Base-by-base conservation (phyloP, 1,284 basidiomycete genomes). In the Ustanciosporium gigantosporum region DNA sequence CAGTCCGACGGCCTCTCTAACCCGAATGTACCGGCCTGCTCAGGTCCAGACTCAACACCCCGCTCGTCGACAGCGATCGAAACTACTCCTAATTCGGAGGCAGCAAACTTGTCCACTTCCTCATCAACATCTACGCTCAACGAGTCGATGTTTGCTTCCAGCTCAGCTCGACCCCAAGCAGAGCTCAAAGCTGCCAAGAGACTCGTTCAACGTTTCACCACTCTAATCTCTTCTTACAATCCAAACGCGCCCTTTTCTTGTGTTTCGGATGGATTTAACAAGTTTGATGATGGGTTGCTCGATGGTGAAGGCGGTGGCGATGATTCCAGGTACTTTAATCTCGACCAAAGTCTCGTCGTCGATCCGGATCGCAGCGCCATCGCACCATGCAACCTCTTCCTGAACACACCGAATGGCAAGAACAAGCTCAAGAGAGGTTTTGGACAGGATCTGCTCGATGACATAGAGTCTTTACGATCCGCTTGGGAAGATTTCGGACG, bases 311-410 rank as follows among this genome's bases (percentile, higher is more conserved):
- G n/a, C n/a, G n/a, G 19, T 20, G 32, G 20, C 32, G 25, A 13
- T 4, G 23, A 25, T 21, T 3, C 24, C 16, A 23, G n/a, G n/a
- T 24, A 25, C 13, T 51, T 56, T 23, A 32, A 27, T 8, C 25
- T 62, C 14, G 59, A 62, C 17, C 40, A 43, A 19, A 56, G 52
- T 31, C 25, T 62, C 9, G n/a, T 42, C 2, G 61, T 59, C 32
- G 32, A 19, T 19, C 32, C 32, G 14, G 32, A 35, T 19, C 14
- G 14, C 20, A 53, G 48, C 6, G 8, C 56, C 25, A 17, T 59
- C 21, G 34, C 22, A 1, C 50, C 61, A 0, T 15, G 24, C 2
- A 29, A 23, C 5, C 36, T 47, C 9, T 23, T 44, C 17, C 38
- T 65, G n/a, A 17, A 45, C 1, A 51, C 56, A 11, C 47, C 56